Evolutionary conservation across 1,284 basidiomycete genomes (phyloP).

Genomic region (Gomphus bonarii): DNA sequence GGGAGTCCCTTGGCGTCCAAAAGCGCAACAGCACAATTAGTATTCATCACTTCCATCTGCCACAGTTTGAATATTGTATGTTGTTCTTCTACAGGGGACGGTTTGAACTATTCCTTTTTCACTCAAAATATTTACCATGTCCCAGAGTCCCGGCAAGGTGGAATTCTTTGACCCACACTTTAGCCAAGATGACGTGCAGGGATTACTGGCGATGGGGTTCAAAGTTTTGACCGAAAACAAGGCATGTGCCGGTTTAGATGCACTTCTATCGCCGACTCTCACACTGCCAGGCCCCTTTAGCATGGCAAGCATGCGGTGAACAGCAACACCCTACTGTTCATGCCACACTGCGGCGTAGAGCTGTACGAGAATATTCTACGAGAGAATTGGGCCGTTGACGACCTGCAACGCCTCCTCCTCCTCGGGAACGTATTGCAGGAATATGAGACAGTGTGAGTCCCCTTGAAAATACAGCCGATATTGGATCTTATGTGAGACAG

Average conservation of each 20-base stretch:
- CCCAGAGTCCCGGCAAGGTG: slow-evolving; percentile 36
- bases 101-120: too few relatives aligned
- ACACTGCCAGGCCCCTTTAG: slow-evolving; percentile 14
- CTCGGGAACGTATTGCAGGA: slow-evolving; percentile 35
- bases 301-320: slow-evolving; percentile 22
- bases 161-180: slow-evolving; percentile 63
- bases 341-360: slow-evolving; percentile 67
- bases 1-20: slow-evolving; percentile 53
- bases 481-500: slow-evolving; percentile 3
- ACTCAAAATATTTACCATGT: too few relatives aligned
- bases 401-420: slow-evolving; percentile 29
- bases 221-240: slow-evolving; percentile 38
- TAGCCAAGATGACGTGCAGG: slow-evolving; percentile 40
- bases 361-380: slow-evolving; percentile 56
- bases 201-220: slow-evolving; percentile 42
- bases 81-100: slow-evolving; percentile 13
- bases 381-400: slow-evolving; percentile 43
- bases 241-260: slow-evolving; percentile 28
- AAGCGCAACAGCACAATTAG: slow-evolving; percentile 56
- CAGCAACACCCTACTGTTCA: slow-evolving; percentile 51
- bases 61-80: slow-evolving; percentile 45
- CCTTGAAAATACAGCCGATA: slow-evolving; percentile 5
- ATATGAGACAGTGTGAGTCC: slow-evolving; percentile 23
- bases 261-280: not conserved
- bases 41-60: slow-evolving; percentile 47